Evolutionary conservation across 192 early-diverging fungal genomes (phyloP).

Genomic region (Rhizoclosmatium globosum): DNA sequence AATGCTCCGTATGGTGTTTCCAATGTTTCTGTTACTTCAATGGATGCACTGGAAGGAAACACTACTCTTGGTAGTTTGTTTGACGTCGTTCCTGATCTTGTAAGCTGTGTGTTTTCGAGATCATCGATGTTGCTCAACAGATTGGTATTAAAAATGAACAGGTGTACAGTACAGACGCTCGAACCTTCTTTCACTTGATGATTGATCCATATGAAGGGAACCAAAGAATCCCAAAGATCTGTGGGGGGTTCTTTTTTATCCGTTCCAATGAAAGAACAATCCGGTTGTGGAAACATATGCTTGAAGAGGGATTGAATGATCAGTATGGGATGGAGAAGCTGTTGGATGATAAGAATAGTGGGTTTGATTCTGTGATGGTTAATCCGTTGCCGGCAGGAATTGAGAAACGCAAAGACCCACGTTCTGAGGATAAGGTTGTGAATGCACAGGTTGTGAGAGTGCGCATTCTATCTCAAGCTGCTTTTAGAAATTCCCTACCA

Average conservation of each 20-base stretch:
- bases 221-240: slow-evolving; percentile 24
- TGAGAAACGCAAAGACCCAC: background rate
- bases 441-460: background rate
- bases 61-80: background rate
- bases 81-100: too few species aligned
- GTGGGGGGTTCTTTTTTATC: slow-evolving; percentile 33
- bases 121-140: too few species aligned
- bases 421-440: background rate
- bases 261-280: slow-evolving; percentile 8
- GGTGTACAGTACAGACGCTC: slow-evolving; percentile 31
- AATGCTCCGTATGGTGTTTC: slow-evolving; percentile 20
- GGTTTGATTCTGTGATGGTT: slow-evolving; percentile 14
- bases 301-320: slow-evolving; percentile 7
- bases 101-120: background rate
- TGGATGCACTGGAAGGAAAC: background rate
- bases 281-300: slow-evolving; percentile 1
- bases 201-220: slow-evolving; percentile 28
- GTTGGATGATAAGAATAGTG: background rate
- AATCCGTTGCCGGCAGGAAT: slow-evolving; percentile 24
- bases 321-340: slow-evolving; percentile 29
- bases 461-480: slow-evolving; percentile 18
- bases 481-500: slow-evolving; percentile 8
- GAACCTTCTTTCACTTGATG: slow-evolving; percentile 16
- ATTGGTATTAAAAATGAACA: background rate
- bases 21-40: too few species aligned